Conservation (phyloP, 2,329 filamentous ascomycete species). For the Graphiopsis chlorocephala region DNA sequence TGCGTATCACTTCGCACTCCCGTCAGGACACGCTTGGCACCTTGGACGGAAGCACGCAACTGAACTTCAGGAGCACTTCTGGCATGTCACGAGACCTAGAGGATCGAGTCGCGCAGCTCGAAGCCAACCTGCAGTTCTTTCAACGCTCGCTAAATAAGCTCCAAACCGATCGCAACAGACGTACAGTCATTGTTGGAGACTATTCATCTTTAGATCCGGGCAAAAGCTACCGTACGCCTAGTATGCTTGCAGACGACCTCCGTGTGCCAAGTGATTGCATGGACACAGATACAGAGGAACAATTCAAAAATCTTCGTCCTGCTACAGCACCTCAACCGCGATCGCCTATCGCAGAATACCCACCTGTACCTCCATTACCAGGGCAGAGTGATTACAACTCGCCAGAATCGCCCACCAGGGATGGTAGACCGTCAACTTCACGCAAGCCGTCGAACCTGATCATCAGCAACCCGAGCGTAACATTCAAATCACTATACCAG, state of each 20-base stretch:
- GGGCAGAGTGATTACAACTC: not conserved
- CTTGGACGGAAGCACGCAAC: conserved; percentile 5
- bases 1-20: conserved; percentile 4
- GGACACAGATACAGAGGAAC: conserved; percentile 25
- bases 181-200: conserved; percentile 31
- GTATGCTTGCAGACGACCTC: conserved; percentile 33
- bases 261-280: conserved; percentile 23
- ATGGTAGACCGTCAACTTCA: not conserved
- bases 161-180: conserved; percentile 31
- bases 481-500: conserved; percentile 37
- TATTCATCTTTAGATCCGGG: conserved; percentile 9
- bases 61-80: conserved; percentile 13
- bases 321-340: conserved; percentile 19
- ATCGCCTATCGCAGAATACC: conserved; percentile 7
- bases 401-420: not conserved
- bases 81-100: conserved; percentile 31
- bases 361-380: conserved; percentile 11
- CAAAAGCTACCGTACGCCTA: conserved; percentile 29
- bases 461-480: conserved; percentile 19
- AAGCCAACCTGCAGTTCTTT: conserved; percentile 34
- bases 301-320: conserved; percentile 23
- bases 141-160: conserved; percentile 33
- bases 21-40: conserved; percentile 10
- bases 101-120: conserved; percentile 35
- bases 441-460: conserved; percentile 7